Evolutionary conservation across 2,329 filamentous ascomycete genomes (phyloP).

Genomic region (Fusarium irregulare): DNA sequence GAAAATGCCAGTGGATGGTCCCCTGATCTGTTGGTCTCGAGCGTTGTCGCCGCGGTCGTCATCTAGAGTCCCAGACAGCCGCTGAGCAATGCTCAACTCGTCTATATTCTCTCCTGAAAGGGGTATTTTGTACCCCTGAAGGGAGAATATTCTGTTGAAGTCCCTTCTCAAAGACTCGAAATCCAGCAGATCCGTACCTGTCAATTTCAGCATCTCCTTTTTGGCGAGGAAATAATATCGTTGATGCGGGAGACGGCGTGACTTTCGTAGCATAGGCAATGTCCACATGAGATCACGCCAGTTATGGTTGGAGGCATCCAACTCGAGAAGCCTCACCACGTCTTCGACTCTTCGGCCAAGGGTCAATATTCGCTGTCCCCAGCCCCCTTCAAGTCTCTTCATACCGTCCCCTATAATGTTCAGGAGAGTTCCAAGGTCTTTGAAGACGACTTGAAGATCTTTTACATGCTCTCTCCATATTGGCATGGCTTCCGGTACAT

Average conservation of each 20-base stretch:
- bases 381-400: slow-evolving; percentile 18
- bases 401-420: background rate
- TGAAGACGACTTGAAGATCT: background rate
- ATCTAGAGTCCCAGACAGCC: slow-evolving; percentile 35
- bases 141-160: slow-evolving; percentile 28
- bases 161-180: slow-evolving; percentile 6
- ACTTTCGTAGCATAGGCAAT: slow-evolving; percentile 43
- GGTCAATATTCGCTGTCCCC: slow-evolving; percentile 24
- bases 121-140: slow-evolving; percentile 35
- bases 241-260: slow-evolving; percentile 29
- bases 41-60: slow-evolving; percentile 10
- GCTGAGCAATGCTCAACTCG: slow-evolving; percentile 32
- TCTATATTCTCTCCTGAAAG: slow-evolving; percentile 19
- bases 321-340: slow-evolving; percentile 26
- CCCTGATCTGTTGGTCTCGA: slow-evolving; percentile 2
- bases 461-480: slow-evolving; percentile 11
- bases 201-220: slow-evolving; percentile 37
- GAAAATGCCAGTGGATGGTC: slow-evolving; percentile 35
- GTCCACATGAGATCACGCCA: slow-evolving; percentile 42
- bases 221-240: slow-evolving; percentile 39
- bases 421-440: background rate
- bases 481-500: background rate
- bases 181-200: slow-evolving; percentile 12
- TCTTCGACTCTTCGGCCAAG: slow-evolving; percentile 18
- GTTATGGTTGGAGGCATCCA: background rate